Percentiles rank a stretch among this genome's conserved stretches.
Evolutionary conservation across 2,329 filamentous ascomycete species (phyloP).

Genomic region (Neonectria coccinea): DNA sequence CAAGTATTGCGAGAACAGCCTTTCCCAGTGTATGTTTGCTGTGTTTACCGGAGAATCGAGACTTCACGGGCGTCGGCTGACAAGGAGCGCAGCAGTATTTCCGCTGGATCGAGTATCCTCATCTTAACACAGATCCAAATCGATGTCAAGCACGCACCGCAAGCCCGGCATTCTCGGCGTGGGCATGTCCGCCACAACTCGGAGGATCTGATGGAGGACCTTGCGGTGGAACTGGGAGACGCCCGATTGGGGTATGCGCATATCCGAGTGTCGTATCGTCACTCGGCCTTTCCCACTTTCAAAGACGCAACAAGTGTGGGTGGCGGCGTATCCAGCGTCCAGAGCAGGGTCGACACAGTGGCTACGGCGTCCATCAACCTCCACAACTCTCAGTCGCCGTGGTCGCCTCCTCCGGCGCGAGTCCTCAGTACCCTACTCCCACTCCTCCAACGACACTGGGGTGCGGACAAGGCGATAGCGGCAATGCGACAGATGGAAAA

Average conservation of each 20-base stretch:
- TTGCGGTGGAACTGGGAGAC: constrained; percentile 67
- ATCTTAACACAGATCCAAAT: constrained; percentile 62
- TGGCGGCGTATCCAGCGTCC: constrained; percentile 54
- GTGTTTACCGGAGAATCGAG: neutral
- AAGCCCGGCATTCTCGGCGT: constrained; percentile 36
- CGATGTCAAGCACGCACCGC: constrained; percentile 29
- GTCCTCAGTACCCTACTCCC: constrained; percentile 55
- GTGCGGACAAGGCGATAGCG: constrained; percentile 56
- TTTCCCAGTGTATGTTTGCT: constrained; percentile 54
- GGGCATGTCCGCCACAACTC: constrained; percentile 55
- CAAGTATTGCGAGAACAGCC: constrained; percentile 60
- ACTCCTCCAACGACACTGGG: constrained; percentile 64
- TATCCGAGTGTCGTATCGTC: constrained; percentile 65
- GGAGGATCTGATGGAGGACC: constrained; percentile 68
- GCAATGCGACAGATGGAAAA: constrained; percentile 53
- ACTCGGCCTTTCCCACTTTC: constrained; percentile 64
- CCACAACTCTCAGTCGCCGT: constrained; percentile 61
- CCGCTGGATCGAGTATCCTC: constrained; percentile 58
- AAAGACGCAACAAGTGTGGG: constrained; percentile 36
- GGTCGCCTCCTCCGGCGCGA: constrained; percentile 60
- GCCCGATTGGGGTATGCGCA: constrained; percentile 62
- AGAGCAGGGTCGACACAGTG: constrained; percentile 65
- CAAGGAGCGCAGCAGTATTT: constrained; percentile 53
- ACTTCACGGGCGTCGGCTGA: constrained; percentile 15
- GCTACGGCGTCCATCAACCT: constrained; percentile 63